Evolutionary conservation across 257 asterid species (phyloP).

Genomic region (Solanum gandarillasii): DNA sequence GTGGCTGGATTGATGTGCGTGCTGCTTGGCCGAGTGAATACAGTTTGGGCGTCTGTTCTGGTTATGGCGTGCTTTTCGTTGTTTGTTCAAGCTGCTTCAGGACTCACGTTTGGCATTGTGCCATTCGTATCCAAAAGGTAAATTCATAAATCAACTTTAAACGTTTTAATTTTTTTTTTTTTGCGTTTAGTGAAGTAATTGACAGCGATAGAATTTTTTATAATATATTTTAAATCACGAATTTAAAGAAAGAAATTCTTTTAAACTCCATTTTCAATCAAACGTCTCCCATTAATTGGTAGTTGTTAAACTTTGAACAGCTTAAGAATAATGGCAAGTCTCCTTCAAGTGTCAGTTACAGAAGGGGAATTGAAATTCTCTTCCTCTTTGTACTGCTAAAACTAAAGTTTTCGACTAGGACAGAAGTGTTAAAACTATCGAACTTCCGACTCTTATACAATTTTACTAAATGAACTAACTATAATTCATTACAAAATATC

Average conservation of each 20-base stretch:
- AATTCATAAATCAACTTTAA: neutral
- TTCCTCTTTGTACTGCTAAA: neutral
- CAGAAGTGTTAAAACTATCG: neutral
- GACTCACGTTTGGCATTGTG: slow-evolving; percentile 54
- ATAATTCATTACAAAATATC: neutral
- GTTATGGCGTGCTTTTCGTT: slow-evolving; percentile 43
- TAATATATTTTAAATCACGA: neutral
- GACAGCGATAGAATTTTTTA: neutral
- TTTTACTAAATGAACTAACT: too few relatives aligned
- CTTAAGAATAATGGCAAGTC: neutral
- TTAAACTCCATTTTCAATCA: neutral
- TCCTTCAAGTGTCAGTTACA: neutral
- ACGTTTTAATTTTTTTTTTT: accelerated
- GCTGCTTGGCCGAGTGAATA: slow-evolving; percentile 21
- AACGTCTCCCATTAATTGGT: neutral
- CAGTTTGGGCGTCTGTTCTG: slow-evolving; percentile 33
- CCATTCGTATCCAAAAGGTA: slow-evolving; percentile 67
- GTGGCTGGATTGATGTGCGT: slow-evolving; percentile 37
- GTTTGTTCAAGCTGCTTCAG: slow-evolving; percentile 58
- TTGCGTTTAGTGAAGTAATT: neutral
- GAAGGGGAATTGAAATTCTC: neutral
- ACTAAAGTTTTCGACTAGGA: neutral
- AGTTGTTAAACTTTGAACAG: neutral
- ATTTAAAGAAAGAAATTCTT: too few relatives aligned
- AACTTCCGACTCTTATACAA: neutral